Base-by-base conservation (phyloP, 768 basidiomycete genomes). In the Russula abietina region DNA sequence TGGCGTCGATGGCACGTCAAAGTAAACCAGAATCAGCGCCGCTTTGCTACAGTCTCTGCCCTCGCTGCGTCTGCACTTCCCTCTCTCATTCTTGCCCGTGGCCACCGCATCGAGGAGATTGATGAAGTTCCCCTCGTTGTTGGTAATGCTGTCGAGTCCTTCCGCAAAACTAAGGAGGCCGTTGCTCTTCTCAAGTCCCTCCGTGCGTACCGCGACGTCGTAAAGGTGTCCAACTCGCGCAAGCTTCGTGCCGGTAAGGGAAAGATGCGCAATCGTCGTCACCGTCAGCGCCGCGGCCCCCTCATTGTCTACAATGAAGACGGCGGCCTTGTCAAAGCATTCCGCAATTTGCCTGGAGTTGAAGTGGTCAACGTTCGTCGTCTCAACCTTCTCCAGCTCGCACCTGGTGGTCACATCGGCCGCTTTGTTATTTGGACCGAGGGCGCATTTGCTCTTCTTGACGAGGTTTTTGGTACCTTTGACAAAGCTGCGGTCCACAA, bases 1-100 rank as follows among this genome's bases (percentile, higher is more conserved):
- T 98, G 95, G 96, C 89, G 96, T 79, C 95, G 87, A 77, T 99
- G 97, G 97, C 97, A 99, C 80, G 91, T 98, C 81, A 99, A 98
- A 82, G 91, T 98, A 65, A 95, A 95, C 87, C 91, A 94, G 83
- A 96, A 95, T 84, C 95, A 98, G 79, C 91, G 91, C 75, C 91
- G 97, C 68, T 99, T 93, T 76, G 97, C 97, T 60, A 86, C 91
- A 66, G 96, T 98, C 69, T 98, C 97, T 66, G 97, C 97, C 54
- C 86, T 99, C 62, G 97, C 97, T 56, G 97, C 97, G 3, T 96
- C 97, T 56, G 97, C 96, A 50, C 86, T 99, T 65, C 96, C 93
- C 69, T 95, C 96, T 46, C 91, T 99, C 73, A 95, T 99, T 72
- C 92, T 98, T 70, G 97, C 97, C 57, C 95, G 97, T 70, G 97